Conservation (phyloP, 2,329 filamentous ascomycete genomes). For the Alternaria novae-zelandiae region DNA sequence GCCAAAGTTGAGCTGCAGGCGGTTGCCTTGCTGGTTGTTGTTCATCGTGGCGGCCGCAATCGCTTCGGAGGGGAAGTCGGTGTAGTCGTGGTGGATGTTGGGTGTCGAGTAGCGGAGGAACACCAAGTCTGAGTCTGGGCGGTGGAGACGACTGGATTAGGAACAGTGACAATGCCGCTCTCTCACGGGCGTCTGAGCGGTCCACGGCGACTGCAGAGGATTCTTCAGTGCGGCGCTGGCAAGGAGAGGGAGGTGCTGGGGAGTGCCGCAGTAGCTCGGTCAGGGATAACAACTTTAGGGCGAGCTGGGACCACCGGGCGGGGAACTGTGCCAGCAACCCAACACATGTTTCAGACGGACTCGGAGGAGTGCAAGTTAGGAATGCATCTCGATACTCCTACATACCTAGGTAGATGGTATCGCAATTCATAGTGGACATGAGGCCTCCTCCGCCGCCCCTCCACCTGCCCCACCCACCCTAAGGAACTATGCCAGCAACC, state of each 20-base stretch:
- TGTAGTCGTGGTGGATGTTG: constrained; percentile 2
- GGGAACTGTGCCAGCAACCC: constrained; percentile 10
- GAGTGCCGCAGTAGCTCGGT: constrained; percentile 31
- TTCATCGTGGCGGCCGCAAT: constrained; percentile 39
- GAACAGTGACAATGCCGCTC: constrained; percentile 13
- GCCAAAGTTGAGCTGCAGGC: constrained; percentile 61
- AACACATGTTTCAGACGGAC: constrained; percentile 4
- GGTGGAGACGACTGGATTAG: constrained; percentile 16
- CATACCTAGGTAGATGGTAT: background rate
- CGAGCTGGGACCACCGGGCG: constrained; percentile 9
- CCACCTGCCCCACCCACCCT: no score
- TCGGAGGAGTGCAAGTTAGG: background rate
- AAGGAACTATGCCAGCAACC: no score
- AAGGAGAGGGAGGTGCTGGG: constrained; percentile 18
- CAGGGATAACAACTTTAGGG: constrained; percentile 37
- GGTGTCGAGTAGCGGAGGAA: constrained; percentile 16
- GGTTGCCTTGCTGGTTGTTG: constrained; percentile 51
- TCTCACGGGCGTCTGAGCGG: constrained; percentile 22
- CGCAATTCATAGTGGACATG: background rate
- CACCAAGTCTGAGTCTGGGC: constrained; percentile 19
- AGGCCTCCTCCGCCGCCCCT: background rate
- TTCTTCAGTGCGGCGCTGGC: constrained; percentile 22
- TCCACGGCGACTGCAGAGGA: constrained; percentile 22
- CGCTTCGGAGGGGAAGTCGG: constrained; percentile 10
- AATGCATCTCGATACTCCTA: background rate